Evolutionary conservation across 2,329 filamentous ascomycete genomes (phyloP).

Genomic region (Trichoderma polysporum): DNA sequence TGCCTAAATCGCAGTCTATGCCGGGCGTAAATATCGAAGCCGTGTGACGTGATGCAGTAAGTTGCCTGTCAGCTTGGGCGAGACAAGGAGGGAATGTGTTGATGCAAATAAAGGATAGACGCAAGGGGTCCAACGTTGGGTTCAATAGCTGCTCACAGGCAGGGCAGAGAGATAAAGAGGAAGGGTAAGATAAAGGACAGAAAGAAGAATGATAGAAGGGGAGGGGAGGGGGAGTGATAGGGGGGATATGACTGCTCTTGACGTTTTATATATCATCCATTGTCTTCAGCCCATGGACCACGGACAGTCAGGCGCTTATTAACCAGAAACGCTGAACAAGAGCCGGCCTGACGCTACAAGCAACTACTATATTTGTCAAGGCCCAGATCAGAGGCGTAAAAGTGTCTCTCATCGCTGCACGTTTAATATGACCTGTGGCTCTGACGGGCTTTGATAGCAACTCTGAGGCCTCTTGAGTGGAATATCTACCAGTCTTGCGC

Average conservation of each 20-base stretch:
- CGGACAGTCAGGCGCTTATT: background rate
- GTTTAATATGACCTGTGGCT: background rate
- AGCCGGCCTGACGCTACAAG: background rate
- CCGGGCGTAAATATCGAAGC: background rate
- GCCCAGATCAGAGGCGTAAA: background rate
- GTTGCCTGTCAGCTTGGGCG: background rate
- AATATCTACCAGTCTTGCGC: background rate
- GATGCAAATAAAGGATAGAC: background rate
- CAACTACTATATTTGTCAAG: background rate
- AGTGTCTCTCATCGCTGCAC: background rate
- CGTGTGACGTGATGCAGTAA: slow-evolving; percentile 6
- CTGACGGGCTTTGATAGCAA: background rate
- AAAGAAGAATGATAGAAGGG: background rate
- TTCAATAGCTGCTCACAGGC: background rate
- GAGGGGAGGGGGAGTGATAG: background rate
- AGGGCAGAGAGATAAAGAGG: background rate
- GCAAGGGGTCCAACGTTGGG: background rate
- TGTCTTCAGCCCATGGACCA: background rate
- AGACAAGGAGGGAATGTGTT: background rate
- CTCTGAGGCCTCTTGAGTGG: slow-evolving; percentile 12
- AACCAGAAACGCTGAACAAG: slow-evolving; percentile 6
- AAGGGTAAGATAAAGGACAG: background rate
- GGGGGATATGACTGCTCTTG: background rate
- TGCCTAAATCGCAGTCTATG: background rate
- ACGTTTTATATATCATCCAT: slow-evolving; percentile 2